Evolutionary conservation across 306 rosid genomes (phyloP).

Genomic region (Coriaria nepalensis): DNA sequence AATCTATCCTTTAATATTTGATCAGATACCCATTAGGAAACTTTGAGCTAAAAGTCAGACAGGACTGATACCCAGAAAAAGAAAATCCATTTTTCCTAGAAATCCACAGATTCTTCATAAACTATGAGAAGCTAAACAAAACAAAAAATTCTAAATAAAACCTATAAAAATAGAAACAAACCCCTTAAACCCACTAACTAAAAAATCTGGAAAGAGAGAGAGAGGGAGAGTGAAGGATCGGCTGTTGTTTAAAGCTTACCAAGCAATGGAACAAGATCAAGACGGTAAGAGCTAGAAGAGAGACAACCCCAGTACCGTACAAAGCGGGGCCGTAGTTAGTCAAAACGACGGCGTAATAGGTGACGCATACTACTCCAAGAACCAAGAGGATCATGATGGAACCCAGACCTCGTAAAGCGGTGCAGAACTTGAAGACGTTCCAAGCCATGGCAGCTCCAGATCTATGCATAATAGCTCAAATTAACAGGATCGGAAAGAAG

Average conservation of each 20-base stretch:
- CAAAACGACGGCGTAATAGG: slow-evolving; percentile 91
- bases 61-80: no score
- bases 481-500: not conserved
- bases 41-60: no score
- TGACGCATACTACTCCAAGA: slow-evolving; percentile 94
- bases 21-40: not conserved
- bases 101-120: not conserved
- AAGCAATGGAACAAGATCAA: slow-evolving; percentile 80
- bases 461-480: slow-evolving; percentile 61
- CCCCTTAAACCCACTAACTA: not conserved
- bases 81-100: no score
- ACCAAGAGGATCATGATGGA: slow-evolving; percentile 94
- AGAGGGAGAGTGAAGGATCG: not conserved
- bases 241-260: slow-evolving; percentile 36
- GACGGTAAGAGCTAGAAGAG: slow-evolving; percentile 41
- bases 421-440: slow-evolving; percentile 99
- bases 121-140: not conserved
- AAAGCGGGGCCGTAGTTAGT: slow-evolving; percentile 82
- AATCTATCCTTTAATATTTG: not conserved
- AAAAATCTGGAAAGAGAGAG: not conserved
- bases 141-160: not conserved
- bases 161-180: slow-evolving; percentile 4
- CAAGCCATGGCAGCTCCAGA: slow-evolving; percentile 98
- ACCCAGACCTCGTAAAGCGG: slow-evolving; percentile 90
- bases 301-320: slow-evolving; percentile 57